These are phyloP conservation scores for Serendipita vermifera DNA, from an alignment of 768 basidiomycete species.

Conservation along the genomic window DNA sequence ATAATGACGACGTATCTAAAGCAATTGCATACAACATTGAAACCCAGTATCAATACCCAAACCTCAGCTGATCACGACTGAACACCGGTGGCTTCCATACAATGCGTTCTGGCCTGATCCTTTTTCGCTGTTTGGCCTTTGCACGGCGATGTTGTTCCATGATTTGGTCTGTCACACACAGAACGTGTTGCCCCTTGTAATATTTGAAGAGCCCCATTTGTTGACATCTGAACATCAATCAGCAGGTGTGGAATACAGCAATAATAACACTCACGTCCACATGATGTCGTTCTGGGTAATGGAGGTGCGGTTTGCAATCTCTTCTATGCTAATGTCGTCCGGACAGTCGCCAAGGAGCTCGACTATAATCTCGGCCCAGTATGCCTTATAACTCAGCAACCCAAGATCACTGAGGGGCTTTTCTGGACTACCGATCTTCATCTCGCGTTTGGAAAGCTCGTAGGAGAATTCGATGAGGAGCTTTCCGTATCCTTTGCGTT, in stretches of 20 bases:
- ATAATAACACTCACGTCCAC: conserved; percentile 70
- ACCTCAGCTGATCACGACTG: conserved; percentile 77
- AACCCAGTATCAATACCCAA: too few species aligned
- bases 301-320: conserved; percentile 89
- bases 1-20: too few species aligned
- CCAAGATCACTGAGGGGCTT: conserved; percentile 95
- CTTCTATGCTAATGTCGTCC: conserved; percentile 83
- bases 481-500: conserved; percentile 91
- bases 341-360: conserved; percentile 62
- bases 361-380: conserved; percentile 95
- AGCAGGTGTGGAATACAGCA: neutral
- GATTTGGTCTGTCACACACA: conserved; percentile 81
- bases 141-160: conserved; percentile 83
- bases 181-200: conserved; percentile 88
- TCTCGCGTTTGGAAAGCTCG: conserved; percentile 91
- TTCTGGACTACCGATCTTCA: conserved; percentile 92
- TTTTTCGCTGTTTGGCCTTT: conserved; percentile 58
- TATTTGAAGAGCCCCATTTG: conserved; percentile 91
- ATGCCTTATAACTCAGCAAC: conserved; percentile 82
- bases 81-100: conserved; percentile 95
- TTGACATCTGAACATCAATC: conserved; percentile 52
- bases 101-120: conserved; percentile 67
- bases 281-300: conserved; percentile 94
- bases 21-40: too few species aligned
- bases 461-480: conserved; percentile 96